Evolutionary conservation across 2,329 filamentous ascomycete species (phyloP), one percentile per base, ranked within the genome.

Genomic region (Neurospora sp.): DNA sequence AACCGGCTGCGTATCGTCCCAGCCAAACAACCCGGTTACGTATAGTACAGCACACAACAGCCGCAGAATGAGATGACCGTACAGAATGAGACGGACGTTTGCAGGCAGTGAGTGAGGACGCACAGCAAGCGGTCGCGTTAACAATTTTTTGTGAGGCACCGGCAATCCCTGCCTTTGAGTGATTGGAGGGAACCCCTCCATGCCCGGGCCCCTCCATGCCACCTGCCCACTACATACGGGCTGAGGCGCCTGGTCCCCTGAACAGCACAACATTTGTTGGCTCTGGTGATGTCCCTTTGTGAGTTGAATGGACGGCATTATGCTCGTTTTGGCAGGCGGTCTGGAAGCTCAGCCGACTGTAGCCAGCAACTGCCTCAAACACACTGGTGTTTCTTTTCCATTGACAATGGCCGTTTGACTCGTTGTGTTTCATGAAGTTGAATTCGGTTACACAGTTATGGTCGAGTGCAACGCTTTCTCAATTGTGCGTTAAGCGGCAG

Each of bases 21-120:
- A 28, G 46, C 15, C 7, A 62, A 62, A 36, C 28, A 62, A 8
- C 28, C 23, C 52, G 15, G 52, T 62, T 62, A 62, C 52, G 52
- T 74, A 75, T 75, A 70, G 71, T 75, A 73, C 73, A 74, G 38
- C 67, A n/a, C 67, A 68, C 39, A 42, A 68, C 67, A 46, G 67
- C n/a, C n/a, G n/a, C n/a, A n/a, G n/a, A n/a, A n/a, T n/a, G n/a
- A n/a, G 42, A 42, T 10, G 40, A 68, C 67, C n/a, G 39, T 33
- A 36, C 39, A 28, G 39, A 68, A 19, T 15, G 67, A 19, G 13
- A 28, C 38, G 17, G 39, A 68, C 38, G 39, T 62, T 62, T 62
- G 52, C 28, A 36, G 52, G 11, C 13, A 33, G 52, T 17, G 52
- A 62, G 46, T 28, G 46, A 52, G 52, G 28, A 62, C 52, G 52